These are phyloP conservation scores for Ajuga chamaepitys DNA, from an alignment of 257 asterid species.

Conservation along the genomic window DNA sequence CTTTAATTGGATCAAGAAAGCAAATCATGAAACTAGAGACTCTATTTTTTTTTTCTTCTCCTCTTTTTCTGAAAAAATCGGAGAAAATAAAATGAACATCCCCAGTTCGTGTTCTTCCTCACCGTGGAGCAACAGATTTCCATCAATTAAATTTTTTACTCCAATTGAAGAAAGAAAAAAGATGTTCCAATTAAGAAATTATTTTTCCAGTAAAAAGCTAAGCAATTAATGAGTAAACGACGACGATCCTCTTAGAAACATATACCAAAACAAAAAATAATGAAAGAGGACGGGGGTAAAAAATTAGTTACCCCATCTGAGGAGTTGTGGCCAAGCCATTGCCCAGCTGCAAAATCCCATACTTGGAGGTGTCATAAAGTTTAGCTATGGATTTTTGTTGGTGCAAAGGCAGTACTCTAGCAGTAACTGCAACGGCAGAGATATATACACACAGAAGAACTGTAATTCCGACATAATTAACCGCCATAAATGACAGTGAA, in stretches of 20 bases:
- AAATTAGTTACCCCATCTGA: slow-evolving; percentile 35
- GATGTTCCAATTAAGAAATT: neutral
- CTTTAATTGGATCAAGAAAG: neutral
- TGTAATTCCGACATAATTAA: slow-evolving; percentile 8
- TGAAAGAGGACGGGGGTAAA: neutral
- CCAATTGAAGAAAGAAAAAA: neutral
- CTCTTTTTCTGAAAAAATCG: too few relatives aligned
- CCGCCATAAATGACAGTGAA: slow-evolving; percentile 16
- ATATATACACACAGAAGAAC: slow-evolving; percentile 19
- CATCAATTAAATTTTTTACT: neutral
- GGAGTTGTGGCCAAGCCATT: slow-evolving; percentile 65
- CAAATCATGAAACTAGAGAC: neutral
- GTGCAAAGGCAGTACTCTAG: slow-evolving; percentile 34
- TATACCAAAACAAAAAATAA: neutral
- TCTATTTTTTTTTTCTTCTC: neutral
- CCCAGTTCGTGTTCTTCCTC: too few relatives aligned
- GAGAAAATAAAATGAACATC: too few relatives aligned
- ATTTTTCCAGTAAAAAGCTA: too few relatives aligned
- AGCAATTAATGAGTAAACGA: too few relatives aligned
- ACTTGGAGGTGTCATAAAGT: slow-evolving; percentile 55
- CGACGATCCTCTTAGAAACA: neutral
- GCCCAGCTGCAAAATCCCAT: slow-evolving; percentile 51
- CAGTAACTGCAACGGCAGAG: slow-evolving; percentile 21
- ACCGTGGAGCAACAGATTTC: too few relatives aligned
- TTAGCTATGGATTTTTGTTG: slow-evolving; percentile 13